Evolutionary conservation across 257 asterid genomes (phyloP), one percentile per base, ranked within the genome.

Genomic region (Penstemon eatonii): DNA sequence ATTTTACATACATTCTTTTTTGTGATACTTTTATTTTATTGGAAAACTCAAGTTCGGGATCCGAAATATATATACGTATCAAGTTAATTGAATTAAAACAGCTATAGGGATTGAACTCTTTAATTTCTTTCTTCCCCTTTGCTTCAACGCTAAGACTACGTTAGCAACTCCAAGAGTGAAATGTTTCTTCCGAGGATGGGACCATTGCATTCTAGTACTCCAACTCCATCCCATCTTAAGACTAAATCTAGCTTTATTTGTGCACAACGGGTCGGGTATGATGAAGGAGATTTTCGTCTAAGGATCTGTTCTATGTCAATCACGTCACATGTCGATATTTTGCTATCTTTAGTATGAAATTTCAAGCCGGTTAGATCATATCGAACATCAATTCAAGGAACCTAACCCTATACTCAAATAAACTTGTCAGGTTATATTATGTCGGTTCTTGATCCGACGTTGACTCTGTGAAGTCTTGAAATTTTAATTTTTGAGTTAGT

Each of bases 41-140:
- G 84, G 76, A 51, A 79, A 79, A 61, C 78, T 76, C 73, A 10
- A 72, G 47, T 62, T 77, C 76, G 87, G 85, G 85, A 84, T 81
- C 66, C 70, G 70, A 55, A 75, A 25, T 25, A 25, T 25, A 25
- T 25, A 25, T 25, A 25, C 33, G 61, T 56, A 5, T 19, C 50
- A 15, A 57, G 61, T 73, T 56, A 42, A 64, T 49, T 66, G 75
- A 36, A 66, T 60, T 40, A 54, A 49, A 45, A 54, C n/a, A 36
- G 25, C 33, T 36, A 19, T 25, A 66, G 75, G 53, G 49, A 44
- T 63, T 18, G 55, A 25, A 47, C 12, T 39, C 41, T 41, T 15
- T 15, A 15, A 15, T 15, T 25, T 25, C 18, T 60, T 60, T 38
- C n/a, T 46, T 18, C 66, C 57, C 60, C 78, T 71, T 85, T 70